Evolutionary conservation across 805 yeast species (phyloP).

Genomic region (Brettanomyces naardenensis): DNA sequence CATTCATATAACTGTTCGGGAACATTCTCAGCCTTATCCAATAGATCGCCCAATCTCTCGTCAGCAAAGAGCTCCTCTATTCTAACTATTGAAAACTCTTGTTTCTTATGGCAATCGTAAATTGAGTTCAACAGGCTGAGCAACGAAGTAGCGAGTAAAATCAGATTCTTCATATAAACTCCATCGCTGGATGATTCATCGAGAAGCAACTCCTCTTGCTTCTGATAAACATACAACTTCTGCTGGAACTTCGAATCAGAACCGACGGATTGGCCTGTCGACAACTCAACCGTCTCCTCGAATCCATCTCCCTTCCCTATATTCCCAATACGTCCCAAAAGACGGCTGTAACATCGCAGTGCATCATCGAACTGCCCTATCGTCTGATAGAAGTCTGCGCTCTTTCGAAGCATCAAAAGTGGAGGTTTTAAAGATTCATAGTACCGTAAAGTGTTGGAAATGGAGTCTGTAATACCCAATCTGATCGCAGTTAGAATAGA

Average conservation of each 20-base stretch:
- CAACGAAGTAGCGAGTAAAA: conserved; percentile 24
- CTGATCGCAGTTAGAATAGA: conserved; percentile 37
- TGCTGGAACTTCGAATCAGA: conserved; percentile 4
- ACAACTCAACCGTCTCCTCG: conserved; percentile 2
- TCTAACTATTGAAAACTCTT: conserved; percentile 34
- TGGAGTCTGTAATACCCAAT: conserved; percentile 42
- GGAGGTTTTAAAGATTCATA: conserved; percentile 23
- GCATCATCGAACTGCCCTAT: conserved; percentile 58
- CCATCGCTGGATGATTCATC: conserved; percentile 15
- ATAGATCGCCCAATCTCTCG: conserved; percentile 11
- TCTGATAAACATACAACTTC: conserved; percentile 15
- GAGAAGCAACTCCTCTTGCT: conserved; percentile 16
- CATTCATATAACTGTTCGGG: conserved; percentile 23
- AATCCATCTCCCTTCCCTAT: conserved; percentile 13
- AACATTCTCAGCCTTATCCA: conserved; percentile 18
- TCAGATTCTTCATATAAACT: conserved; percentile 21
- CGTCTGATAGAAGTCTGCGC: conserved; percentile 32
- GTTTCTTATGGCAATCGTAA: conserved; percentile 19
- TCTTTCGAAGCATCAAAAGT: conserved; percentile 17
- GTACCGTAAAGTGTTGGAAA: conserved; percentile 37
- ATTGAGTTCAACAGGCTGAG: conserved; percentile 16
- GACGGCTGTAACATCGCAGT: conserved; percentile 38
- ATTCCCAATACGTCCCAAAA: conserved; percentile 24
- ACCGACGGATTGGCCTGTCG: not conserved
- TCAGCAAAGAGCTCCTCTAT: conserved; percentile 33